phyloP scores from a whole-genome alignment of 2,329 filamentous ascomycete genomes.

The Sporothrix luriei region DNA sequence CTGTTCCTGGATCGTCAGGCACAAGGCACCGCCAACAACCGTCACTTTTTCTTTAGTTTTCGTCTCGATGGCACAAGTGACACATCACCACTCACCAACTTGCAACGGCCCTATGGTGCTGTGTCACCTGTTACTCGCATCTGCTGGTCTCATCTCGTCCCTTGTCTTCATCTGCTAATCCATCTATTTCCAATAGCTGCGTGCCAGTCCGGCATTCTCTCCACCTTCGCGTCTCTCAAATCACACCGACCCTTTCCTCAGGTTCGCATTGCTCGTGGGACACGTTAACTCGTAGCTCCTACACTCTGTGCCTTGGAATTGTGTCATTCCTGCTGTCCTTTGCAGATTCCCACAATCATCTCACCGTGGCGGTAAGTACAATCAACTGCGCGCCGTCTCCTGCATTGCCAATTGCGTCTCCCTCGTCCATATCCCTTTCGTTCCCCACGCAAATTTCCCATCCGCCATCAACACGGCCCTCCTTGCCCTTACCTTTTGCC shows the following conservation, averaged over 20 bases:
- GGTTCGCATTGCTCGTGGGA: slow-evolving; percentile 54
- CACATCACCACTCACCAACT: slow-evolving; percentile 1
- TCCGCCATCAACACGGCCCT: background rate
- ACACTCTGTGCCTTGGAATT: slow-evolving; percentile 52
- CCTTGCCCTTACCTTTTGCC: background rate
- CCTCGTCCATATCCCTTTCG: slow-evolving; percentile 18
- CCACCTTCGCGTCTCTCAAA: slow-evolving; percentile 47
- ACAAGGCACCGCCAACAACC: background rate
- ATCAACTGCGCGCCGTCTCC: background rate
- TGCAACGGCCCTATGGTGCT: background rate
- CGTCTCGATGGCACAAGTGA: slow-evolving; percentile 13
- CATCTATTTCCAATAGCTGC: slow-evolving; percentile 45
- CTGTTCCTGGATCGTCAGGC: slow-evolving; percentile 13
- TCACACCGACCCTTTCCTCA: slow-evolving; percentile 42
- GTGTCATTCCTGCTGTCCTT: slow-evolving; percentile 45
- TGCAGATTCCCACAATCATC: slow-evolving; percentile 43
- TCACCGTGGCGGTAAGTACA: slow-evolving; percentile 56
- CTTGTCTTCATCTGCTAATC: background rate
- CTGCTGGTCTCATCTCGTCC: background rate
- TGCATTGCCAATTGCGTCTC: slow-evolving; percentile 31
- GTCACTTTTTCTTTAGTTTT: background rate
- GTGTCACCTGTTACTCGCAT: slow-evolving; percentile 6
- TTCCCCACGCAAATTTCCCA: slow-evolving; percentile 30
- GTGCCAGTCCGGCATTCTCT: slow-evolving; percentile 47
- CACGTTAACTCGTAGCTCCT: slow-evolving; percentile 68